Evolutionary conservation across 441 rosid species (phyloP), one percentile per base, ranked within the genome.

Genomic region (Erodium moschatum): DNA sequence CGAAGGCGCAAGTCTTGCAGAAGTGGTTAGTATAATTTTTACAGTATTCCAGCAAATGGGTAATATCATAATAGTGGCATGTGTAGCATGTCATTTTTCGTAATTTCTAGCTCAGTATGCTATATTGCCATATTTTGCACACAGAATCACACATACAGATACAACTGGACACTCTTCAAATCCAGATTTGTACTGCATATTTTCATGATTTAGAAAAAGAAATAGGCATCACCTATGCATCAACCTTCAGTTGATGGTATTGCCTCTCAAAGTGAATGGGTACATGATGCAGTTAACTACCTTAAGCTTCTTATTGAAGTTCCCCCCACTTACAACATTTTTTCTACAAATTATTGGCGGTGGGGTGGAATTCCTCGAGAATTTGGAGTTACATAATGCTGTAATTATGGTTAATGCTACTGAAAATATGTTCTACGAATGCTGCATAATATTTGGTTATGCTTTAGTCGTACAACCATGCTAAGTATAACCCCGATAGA

Each of bases 1-100:
- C 75, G 97, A 95, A 81, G 99, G 99, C 65, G 84, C 97, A 75
- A 85, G 85, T 76, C 96, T 95, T 75, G 90, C 60, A 52, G 97
- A 95, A 85, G 99, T 95, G 99, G 99, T 91, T 66, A 18, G 96
- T 90, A 74, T 65, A 78, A 54, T 67, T 71, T 68, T 21, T 54
- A 7, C 20, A 20, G 4, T 33, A 62, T 56, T 42, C 66, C 66
- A n/a, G 66, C 16, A 63, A 24, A 63, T 63, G 16, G 15, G 5
- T 29, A 2, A 63, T 29, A 11, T 15, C 16, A 58, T 58, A 54
- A 54, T 29, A n/a, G 35, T 62, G 65, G 13, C 35, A 29, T 21
- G 38, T 62, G 8, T 9, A 63, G 42, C 35, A 63, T 63, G 38
- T 29, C 35, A 29, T 27, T 63, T 63, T n/a, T 58, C 24, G 1